Evolutionary conservation across 495 filamentous ascomycete genomes (phyloP), one percentile per base, ranked within the genome.

Genomic region (Daldinia grandis): DNA sequence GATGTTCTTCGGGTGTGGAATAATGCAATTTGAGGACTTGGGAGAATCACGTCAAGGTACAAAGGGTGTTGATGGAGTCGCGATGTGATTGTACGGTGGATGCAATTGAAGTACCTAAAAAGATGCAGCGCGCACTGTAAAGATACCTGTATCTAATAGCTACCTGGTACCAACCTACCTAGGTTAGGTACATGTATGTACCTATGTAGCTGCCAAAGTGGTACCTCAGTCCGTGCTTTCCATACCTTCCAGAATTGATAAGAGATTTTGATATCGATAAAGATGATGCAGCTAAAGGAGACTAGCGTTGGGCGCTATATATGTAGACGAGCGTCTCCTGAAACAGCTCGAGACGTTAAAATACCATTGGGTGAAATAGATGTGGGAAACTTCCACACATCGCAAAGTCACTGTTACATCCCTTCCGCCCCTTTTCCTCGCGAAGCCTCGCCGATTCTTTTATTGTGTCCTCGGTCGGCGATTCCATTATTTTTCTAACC

Each of bases 341-440:
- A 74, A 70, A 74, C 71, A 67, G 62, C 49, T 30, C 27, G 27
- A 55, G 51, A 19, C 66, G 25, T 60, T n/a, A 64, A 66, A 66
- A 66, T 68, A 56, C 69, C 51, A 66, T 74, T 74, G 71, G 62
- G 51, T 44, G 25, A 58, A 58, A 31, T 62, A 24, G 33, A 51
- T 58, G 64, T 55, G 66, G 66, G 66, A 63, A 70, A 66, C 66
- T 67, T 66, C 54, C 61, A 66, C 65, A 65, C 64, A 62, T 62
- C 58, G 59, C 47, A 58, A 51, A 40, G 42, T 62, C 59, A 69
- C 31, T 66, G 42, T 47, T 38, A 66, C 53, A 62, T 63, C 55
- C 63, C 58, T 58, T 74, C 59, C 17, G 56, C 71, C 62, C 71
- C 71, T 64, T 74, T 71, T 70, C 66, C 19, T 67, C 49, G 33